These are phyloP conservation scores for Mucor circinelloides DNA, from an alignment of 371 early-diverging fungal genomes.

Conservation along the genomic window DNA sequence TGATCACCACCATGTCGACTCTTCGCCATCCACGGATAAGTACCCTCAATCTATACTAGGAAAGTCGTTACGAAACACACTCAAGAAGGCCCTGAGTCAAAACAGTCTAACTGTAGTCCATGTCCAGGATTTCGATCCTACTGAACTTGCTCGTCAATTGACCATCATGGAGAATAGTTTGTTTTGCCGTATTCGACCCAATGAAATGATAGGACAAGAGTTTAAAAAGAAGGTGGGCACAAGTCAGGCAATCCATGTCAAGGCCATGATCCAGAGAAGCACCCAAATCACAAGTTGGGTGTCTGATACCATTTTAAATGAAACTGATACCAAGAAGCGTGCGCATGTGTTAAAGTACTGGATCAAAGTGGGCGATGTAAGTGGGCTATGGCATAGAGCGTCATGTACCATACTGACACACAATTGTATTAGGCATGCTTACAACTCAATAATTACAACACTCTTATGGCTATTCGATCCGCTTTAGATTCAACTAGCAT, in stretches of 20 bases:
- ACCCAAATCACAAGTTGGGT: conserved; percentile 72
- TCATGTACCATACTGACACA: background rate
- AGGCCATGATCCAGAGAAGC: conserved; percentile 53
- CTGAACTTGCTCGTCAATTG: conserved; percentile 79
- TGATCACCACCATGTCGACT: conserved; percentile 24
- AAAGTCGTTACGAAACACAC: conserved; percentile 34
- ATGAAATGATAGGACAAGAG: conserved; percentile 67
- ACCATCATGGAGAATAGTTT: conserved; percentile 66
- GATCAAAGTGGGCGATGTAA: conserved; percentile 65
- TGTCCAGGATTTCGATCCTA: conserved; percentile 71
- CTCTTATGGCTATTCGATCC: conserved; percentile 78
- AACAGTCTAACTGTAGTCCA: conserved; percentile 29
- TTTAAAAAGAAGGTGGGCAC: conserved; percentile 58
- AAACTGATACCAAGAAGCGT: conserved; percentile 69
- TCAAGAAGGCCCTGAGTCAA: conserved; percentile 35
- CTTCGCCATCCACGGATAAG: conserved; percentile 7
- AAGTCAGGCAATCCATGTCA: conserved; percentile 48
- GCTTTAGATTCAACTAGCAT: conserved; percentile 80
- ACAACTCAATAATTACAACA: conserved; percentile 78
- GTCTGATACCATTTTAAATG: conserved; percentile 65
- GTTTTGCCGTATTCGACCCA: conserved; percentile 64
- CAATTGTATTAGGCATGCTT: conserved; percentile 50
- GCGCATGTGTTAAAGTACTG: conserved; percentile 69
- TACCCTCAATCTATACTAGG: conserved; percentile 33
- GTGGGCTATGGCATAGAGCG: background rate